phyloP scores from a whole-genome alignment of 345 rosid species.

The Angophora floribunda region DNA sequence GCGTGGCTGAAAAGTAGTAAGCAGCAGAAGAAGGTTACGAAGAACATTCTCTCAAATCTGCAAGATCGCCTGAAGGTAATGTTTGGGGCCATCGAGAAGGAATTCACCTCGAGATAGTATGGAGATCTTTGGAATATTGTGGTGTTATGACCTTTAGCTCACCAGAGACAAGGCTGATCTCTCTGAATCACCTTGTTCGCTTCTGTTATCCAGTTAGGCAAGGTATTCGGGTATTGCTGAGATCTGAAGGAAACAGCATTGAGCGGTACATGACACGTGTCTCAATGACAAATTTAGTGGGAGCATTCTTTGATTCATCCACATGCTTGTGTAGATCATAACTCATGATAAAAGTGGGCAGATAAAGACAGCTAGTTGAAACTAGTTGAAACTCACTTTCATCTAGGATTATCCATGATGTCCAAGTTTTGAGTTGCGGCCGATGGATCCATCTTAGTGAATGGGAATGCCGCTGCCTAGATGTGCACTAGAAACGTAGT shows the following conservation, averaged over 20 bases:
- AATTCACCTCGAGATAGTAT: constrained; percentile 35
- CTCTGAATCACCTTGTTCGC: background rate
- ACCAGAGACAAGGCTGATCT: background rate
- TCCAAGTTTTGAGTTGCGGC: background rate
- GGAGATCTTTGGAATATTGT: background rate
- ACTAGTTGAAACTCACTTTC: background rate
- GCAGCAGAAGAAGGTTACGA: constrained; percentile 71
- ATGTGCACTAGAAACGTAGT: background rate
- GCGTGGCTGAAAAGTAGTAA: constrained; percentile 89
- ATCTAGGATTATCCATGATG: background rate
- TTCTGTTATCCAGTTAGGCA: background rate
- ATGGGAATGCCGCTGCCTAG: background rate
- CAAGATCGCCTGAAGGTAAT: constrained; percentile 66
- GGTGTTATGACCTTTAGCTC: background rate
- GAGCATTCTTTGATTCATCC: background rate
- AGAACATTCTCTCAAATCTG: constrained; percentile 51
- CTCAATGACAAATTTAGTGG: background rate
- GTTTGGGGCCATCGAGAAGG: constrained; percentile 62
- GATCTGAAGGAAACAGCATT: background rate
- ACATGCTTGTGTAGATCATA: background rate
- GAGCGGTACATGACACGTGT: background rate
- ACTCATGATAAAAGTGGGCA: background rate
- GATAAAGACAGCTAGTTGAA: background rate
- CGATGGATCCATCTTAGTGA: background rate
- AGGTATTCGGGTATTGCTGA: background rate